phyloP scores from a whole-genome alignment of 1,284 basidiomycete genomes.

The Moesziomyces sp. region DNA sequence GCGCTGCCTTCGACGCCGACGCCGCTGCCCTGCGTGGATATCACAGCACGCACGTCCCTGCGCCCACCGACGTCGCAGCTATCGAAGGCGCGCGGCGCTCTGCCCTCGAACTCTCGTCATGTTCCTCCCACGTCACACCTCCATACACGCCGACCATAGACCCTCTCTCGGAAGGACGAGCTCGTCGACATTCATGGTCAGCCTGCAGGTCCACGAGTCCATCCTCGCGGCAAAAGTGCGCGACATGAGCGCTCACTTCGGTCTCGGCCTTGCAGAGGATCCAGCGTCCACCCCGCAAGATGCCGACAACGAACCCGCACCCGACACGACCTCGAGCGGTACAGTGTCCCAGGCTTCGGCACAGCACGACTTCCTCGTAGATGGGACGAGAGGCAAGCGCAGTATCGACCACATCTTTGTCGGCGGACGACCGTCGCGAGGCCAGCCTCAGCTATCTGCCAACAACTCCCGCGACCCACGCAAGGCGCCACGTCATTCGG shows the following conservation, averaged over 20 bases:
- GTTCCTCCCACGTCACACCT: conserved; percentile 21
- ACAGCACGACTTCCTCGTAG: no score
- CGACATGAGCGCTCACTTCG: conserved; percentile 31
- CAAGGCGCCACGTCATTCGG: conserved; percentile 13
- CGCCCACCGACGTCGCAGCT: neutral
- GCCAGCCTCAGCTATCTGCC: neutral
- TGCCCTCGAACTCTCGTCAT: conserved; percentile 10
- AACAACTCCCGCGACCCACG: neutral
- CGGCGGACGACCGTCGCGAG: neutral
- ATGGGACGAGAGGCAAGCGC: neutral
- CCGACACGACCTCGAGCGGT: no score
- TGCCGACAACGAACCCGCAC: conserved; percentile 1
- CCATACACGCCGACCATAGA: conserved; percentile 14
- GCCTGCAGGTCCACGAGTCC: conserved; percentile 43
- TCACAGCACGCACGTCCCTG: no score
- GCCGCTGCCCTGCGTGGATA: no score
- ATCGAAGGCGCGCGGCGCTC: neutral
- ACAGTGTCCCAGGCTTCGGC: no score
- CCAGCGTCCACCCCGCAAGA: neutral
- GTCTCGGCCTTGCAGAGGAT: conserved; percentile 32
- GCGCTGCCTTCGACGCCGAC: no score
- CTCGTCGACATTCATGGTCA: conserved; percentile 21
- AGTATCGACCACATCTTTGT: conserved; percentile 18
- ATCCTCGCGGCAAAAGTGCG: conserved; percentile 39
- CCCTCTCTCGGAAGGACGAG: conserved; percentile 10